Evolutionary conservation across 768 basidiomycete genomes (phyloP), one percentile per base, ranked within the genome.

Genomic region (Rhizopogon vinicolor): DNA sequence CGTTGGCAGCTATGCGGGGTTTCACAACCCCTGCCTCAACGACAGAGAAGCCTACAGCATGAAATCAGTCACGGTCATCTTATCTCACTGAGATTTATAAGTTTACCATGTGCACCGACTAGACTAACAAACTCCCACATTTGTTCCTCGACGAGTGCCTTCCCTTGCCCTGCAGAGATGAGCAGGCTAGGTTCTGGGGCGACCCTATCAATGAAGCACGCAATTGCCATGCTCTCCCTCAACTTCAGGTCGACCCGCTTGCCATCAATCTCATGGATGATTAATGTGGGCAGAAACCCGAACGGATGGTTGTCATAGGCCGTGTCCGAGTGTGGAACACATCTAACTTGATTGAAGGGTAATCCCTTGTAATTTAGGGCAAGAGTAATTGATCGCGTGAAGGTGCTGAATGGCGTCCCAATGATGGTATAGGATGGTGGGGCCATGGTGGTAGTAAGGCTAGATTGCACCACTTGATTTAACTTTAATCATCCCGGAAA

Each of bases 121-220:
- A 68, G 60, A 8, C 62, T 63, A 44, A 63, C 70, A 16, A 70
- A 72, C 33, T 70, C 68, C 70, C 70, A 70, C 70, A 70, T 55
- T 37, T 68, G 68, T 51, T 70, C 68, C 0, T 50, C 37, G 56
- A 70, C 54, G 46, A 66, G 0, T 16, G 62, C 49, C 14, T 59
- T 60, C 5, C 58, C 66, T 0, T 68, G 60, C 0, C 64, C 70
- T 1, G 61, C 44, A 0, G 16, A 52, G 44, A 70, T 59, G 42
- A 40, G 51, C 33, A 69, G 62, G 10, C 58, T 52, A 3, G 68
- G 68, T 51, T 66, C 58, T n/a, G 68, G 68, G 7, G 60, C 55
- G 19, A 71, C 50, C 51, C 62, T 69, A 18, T 70, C 70, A 33
- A 70, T 57, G 48, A 66, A 70, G 2, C 61, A 65, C 19, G 57